Base-by-base conservation (phyloP, 805 yeast genomes). In the Lipomyces anomalus region DNA sequence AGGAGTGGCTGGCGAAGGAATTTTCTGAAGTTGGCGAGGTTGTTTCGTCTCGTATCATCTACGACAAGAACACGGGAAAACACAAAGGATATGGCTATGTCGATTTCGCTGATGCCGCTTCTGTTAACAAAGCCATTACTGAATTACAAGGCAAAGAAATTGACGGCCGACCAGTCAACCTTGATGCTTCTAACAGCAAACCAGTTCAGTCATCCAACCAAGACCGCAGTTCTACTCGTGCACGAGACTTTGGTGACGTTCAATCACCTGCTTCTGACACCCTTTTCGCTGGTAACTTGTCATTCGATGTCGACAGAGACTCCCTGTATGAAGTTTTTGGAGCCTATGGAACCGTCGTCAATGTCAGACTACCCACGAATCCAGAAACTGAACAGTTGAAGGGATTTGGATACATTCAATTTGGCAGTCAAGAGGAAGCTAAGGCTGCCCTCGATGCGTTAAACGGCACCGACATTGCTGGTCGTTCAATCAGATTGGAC, bases 351-450 rank as follows among this genome's bases (percentile, higher is more conserved):
- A 75, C 76, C 52, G 86, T 92, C 52, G 70, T 87, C 45, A 85
- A 95, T 53, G 89, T 88, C 59, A 83, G 98, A 75, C 74, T 92
- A 58, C 98, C 98, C 68, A 90, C 97, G 36, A 94, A 92, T 73
- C 97, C 96, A 63, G 97, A 90, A 69, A 89, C 97, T 56, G 95
- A 88, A 68, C 96, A 90, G 73, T 95, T 95, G 69, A 92, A 92
- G 79, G 98, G 98, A 59, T 92, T 92, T 72, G 98, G 97, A 57
- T 92, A 92, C 70, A 96, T 90, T 47, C 97, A 92, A 73, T 90
- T 78, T 65, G 73, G 84, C 38, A 75, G 82, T 48, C 73, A 84
- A 55, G 97, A 89, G 37, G 95, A 86, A 67, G 97, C 98, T 59
- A 78, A 82, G 69, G 77, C 80, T 52, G 97, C 97, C 46, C 71